Conservation (phyloP, 83 land plant genomes). For the Isoetes engelmannii region DNA sequence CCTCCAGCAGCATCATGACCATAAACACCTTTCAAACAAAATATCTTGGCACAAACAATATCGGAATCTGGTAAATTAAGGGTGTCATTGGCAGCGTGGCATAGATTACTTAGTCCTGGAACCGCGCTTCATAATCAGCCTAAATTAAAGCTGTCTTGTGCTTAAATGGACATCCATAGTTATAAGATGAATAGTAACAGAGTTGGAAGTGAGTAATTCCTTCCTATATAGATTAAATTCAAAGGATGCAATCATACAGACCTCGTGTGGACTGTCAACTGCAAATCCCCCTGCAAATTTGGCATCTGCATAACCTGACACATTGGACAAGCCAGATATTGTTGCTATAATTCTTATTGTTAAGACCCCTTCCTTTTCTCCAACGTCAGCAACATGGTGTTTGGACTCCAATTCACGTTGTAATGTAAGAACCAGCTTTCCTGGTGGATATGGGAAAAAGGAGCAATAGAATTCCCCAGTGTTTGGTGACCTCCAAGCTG, state of each 20-base stretch:
- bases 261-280: constrained; percentile 25
- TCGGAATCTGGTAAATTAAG: too few relatives aligned
- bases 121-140: too few relatives aligned
- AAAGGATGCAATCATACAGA: not conserved
- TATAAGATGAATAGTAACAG: too few relatives aligned
- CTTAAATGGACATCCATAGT: too few relatives aligned
- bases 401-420: constrained; percentile 11
- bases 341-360: constrained; percentile 36
- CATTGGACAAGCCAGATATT: constrained; percentile 32
- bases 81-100: too few relatives aligned
- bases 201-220: too few relatives aligned
- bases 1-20: too few relatives aligned
- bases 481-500: constrained; percentile 61
- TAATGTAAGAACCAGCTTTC: constrained; percentile 35
- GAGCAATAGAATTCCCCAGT: constrained; percentile 52
- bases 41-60: too few relatives aligned
- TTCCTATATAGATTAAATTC: not conserved
- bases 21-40: too few relatives aligned
- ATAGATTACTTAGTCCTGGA: too few relatives aligned
- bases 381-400: constrained; percentile 21
- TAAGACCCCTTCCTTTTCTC: constrained; percentile 18
- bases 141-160: too few relatives aligned
- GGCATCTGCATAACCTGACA: constrained; percentile 44
- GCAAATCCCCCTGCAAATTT: constrained; percentile 28
- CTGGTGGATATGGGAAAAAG: constrained; percentile 67